Evolutionary conservation across 257 asterid genomes (phyloP).

Genomic region (Capsicum rhomboideum): DNA sequence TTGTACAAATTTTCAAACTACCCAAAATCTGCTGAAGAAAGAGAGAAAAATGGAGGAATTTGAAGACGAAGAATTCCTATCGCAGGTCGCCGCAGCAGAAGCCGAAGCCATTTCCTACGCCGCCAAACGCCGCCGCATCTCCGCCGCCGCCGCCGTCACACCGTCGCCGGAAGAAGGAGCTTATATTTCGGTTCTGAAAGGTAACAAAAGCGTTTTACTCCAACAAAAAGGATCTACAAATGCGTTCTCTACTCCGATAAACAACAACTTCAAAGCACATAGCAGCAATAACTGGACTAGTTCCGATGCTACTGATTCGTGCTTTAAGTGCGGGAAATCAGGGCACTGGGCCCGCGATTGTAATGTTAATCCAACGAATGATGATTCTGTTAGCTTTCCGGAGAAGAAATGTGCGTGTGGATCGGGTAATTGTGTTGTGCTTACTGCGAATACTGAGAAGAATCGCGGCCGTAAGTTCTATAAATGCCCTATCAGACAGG

Average conservation of each 20-base stretch:
- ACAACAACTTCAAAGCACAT: background rate
- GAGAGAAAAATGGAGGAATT: conserved; percentile 9
- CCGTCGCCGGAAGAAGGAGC: conserved; percentile 6
- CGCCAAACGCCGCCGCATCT: conserved; percentile 6
- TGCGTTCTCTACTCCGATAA: background rate
- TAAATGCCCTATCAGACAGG: conserved; percentile 17
- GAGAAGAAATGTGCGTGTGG: conserved; percentile 15
- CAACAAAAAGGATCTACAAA: background rate
- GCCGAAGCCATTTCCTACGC: conserved; percentile 11
- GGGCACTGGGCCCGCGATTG: conserved; percentile 18
- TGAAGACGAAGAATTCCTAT: conserved; percentile 11
- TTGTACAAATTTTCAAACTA: background rate
- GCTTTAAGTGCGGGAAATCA: conserved; percentile 9
- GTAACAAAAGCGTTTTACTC: conserved; percentile 6
- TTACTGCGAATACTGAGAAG: conserved; percentile 16
- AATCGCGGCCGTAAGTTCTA: conserved; percentile 17
- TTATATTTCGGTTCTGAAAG: conserved; percentile 12
- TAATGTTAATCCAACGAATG: background rate
- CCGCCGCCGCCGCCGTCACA: background rate
- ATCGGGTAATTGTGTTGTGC: background rate
- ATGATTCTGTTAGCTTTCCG: background rate
- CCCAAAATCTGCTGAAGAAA: background rate
- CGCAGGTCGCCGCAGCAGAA: conserved; percentile 10
- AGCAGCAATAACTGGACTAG: background rate
- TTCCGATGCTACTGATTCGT: background rate